A percentile compares a stretch with the other conserved stretches of the same genome.
Conservation (phyloP, 306 rosid species). For the Begonia masoniana region DNA sequence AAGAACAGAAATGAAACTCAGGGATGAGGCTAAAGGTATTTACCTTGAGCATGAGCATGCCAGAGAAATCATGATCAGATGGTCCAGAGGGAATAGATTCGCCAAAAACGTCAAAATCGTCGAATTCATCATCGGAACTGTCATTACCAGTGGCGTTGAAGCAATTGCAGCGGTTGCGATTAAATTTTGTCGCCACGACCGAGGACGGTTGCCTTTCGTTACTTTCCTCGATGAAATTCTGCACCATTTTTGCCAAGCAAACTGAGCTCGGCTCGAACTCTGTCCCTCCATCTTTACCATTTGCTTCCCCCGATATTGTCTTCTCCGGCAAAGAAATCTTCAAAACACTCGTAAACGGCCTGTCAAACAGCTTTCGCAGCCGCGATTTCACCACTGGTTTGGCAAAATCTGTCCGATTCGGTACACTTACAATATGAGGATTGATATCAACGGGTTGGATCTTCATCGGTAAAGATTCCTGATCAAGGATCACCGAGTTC, state of each 20-base stretch:
- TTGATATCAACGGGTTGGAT: conserved; percentile 66
- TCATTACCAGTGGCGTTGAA: conserved; percentile 43
- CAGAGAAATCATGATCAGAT: too few relatives aligned
- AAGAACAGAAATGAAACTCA: not conserved
- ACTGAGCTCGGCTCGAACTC: conserved; percentile 67
- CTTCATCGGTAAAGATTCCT: conserved; percentile 38
- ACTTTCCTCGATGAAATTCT: conserved; percentile 60
- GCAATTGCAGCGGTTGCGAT: conserved; percentile 58
- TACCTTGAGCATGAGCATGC: too few relatives aligned
- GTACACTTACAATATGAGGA: conserved; percentile 17
- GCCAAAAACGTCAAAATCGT: conserved; percentile 14
- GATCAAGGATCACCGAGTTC: not conserved
- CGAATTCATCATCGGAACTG: conserved; percentile 48
- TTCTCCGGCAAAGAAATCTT: conserved; percentile 33
- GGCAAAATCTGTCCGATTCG: conserved; percentile 25
- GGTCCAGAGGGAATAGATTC: conserved; percentile 15
- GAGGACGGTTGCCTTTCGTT: conserved; percentile 35
- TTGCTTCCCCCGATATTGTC: conserved; percentile 22
- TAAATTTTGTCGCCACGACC: conserved; percentile 7
- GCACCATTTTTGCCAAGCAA: conserved; percentile 78
- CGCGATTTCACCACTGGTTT: conserved; percentile 68
- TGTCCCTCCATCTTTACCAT: conserved; percentile 21
- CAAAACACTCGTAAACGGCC: conserved; percentile 53
- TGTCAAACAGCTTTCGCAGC: conserved; percentile 61
- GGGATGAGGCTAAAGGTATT: not conserved